Percentiles rank a stretch among this genome's conserved stretches.
phyloP scores from a whole-genome alignment of 768 basidiomycete species.

The Clitopilus passeckerianus region DNA sequence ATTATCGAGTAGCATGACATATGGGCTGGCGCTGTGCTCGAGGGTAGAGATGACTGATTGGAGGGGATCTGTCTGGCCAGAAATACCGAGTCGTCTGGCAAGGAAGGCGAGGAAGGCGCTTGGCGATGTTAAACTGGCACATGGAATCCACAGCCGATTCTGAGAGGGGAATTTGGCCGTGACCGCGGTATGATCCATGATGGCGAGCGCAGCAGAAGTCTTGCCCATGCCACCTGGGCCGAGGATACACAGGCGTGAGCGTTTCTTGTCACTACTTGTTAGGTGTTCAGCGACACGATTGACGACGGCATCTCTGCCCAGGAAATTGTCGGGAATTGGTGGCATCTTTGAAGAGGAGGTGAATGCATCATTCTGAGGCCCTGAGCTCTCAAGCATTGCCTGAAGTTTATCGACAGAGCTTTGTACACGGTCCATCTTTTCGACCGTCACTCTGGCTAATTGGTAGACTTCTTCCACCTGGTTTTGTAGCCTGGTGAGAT shows the following conservation, averaged over 20 bases:
- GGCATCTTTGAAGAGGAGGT: background rate
- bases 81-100: constrained; percentile 14
- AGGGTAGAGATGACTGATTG: constrained; percentile 18
- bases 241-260: constrained; percentile 73
- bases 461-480: background rate
- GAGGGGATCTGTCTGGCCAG: constrained; percentile 12
- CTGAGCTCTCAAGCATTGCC: background rate
- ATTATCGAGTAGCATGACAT: background rate
- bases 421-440: background rate
- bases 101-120: constrained; percentile 16
- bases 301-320: background rate
- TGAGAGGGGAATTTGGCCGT: background rate
- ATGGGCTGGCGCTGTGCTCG: constrained; percentile 4
- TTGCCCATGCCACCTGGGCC: constrained; percentile 82
- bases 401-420: background rate
- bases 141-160: background rate
- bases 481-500: background rate
- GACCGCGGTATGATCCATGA: background rate
- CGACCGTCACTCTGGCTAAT: background rate
- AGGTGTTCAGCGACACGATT: background rate
- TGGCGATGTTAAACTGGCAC: background rate
- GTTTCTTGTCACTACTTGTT: background rate
- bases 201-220: constrained; percentile 5
- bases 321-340: background rate
- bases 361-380: background rate